Base-by-base conservation (phyloP, 1,284 basidiomycete species). In the Erythrobasidium hasegawianum region DNA sequence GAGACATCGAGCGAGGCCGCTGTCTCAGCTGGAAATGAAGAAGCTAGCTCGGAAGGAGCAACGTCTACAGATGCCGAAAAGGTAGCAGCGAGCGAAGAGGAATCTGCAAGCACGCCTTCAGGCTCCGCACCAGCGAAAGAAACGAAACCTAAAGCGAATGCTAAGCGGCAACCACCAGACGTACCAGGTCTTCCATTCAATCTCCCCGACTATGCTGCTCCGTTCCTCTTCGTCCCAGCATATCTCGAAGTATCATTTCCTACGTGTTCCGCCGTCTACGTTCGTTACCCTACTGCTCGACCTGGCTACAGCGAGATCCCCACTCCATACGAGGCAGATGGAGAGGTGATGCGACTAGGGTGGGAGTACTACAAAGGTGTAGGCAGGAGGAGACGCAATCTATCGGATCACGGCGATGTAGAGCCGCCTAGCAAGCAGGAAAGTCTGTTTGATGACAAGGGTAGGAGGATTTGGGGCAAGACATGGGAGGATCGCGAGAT, bases 231-330 rank as follows among this genome's bases (percentile, higher is more conserved):
- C 81, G 84, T 98, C 71, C 96, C 96, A 0, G 88, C 94, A 0
- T 97, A 97, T 78, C 85, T 97, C 64, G 92, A 97, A 75, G 85
- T 88, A 1, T 90, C 86, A 59, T 98, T 90, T 82, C 78, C 84
- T 56, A 93, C 93, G 10, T 98, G 96, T 79, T 93, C 94, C 4
- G 87, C 87, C 18, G 82, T 98, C 67, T 97, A 97, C 77, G 84
- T 97, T 38, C 90, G 95, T 53, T 92, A 97, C 76, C 96, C 96
- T 1, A 97, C 93, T 0, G 92, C 95, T 0, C 86, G 91, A 27
- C 89, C 91, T 85, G 76, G 88, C 1, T 92, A 93, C 79, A 91
- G 88, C 27, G 93, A 97, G 78, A 88, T 97, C 56, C 90, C 93
- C 11, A 90, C 89, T 11, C 93, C 94, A 1, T 97, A 88, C 78